Base-by-base conservation (phyloP, 192 early-diverging fungal species). In the Paraglomus occultum region DNA sequence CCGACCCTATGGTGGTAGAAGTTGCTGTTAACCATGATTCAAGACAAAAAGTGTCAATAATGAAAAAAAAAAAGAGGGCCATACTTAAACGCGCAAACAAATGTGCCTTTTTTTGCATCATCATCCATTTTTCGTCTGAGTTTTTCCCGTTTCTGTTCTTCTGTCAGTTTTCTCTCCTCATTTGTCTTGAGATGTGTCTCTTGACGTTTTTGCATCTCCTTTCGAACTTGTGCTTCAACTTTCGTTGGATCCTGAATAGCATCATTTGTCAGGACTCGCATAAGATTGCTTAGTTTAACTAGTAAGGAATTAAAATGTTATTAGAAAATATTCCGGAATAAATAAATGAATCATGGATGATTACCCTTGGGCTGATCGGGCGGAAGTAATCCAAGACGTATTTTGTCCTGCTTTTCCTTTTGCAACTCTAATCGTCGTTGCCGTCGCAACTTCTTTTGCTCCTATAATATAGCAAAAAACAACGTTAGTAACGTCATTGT, bases 341-440 rank as follows among this genome's bases (percentile, higher is more conserved):
- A 31, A 64, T 20, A 43, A 18, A 5, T 7, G 10, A 55, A 40
- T 31, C 31, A 31, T 31, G 31, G 5, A n/a, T 5, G 6, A 22
- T 49, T 15, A n/a, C 77, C 74, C 72, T 94, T 95, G 31, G 95
- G 92, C 67, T 90, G 89, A 65, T 97, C 96, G 0, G 96, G 92
- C 40, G 93, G 92, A 63, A 96, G 70, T 23, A 99, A 79, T 1
- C 97, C 97, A 4, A 99, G 80, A 58, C 94, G 87, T 52, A 96
- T 92, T 67, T 95, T 96, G 51, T 98, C 96, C 52, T 91, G 95
- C 51, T 93, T 94, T 72, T 99, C 97, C 72, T 91, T 91, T 68
- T 93, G 90, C 39, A 83, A 71, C 60, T 98, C 97, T 38, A 82
- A 66, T 22, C 96, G 86, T 23, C 86, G 78, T 71, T 99, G 96